phyloP scores from a whole-genome alignment of 169 alveolate genomes.

The Plasmodium billcollinsi region DNA sequence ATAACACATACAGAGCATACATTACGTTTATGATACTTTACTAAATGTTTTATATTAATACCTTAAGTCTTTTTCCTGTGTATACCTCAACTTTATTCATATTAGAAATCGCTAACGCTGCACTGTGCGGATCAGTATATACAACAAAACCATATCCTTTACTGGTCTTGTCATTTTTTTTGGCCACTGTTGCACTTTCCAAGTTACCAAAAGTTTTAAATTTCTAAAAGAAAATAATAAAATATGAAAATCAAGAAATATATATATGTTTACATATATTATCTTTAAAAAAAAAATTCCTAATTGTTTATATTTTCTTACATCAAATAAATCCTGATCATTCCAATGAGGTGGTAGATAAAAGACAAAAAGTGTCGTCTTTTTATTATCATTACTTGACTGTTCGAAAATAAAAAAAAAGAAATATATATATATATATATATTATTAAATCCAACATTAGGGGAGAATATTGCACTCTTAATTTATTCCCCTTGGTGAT shows the following conservation, averaged over 20 bases:
- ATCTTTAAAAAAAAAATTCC: neutral
- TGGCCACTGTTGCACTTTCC: conserved; percentile 75
- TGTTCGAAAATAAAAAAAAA: conserved; percentile 12
- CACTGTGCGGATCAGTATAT: conserved; percentile 90
- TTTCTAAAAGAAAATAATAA: conserved; percentile 15
- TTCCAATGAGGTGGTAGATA: conserved; percentile 94
- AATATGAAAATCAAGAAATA: neutral
- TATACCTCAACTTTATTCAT: conserved; percentile 82
- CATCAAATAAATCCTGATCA: conserved; percentile 86
- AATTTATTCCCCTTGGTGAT: neutral
- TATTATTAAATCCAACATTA: too few species aligned
- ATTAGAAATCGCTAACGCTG: conserved; percentile 89
- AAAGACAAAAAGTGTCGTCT: conserved; percentile 88
- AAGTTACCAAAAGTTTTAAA: conserved; percentile 70
- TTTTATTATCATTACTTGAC: conserved; percentile 55
- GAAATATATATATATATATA: neutral
- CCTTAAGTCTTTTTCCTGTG: conserved; percentile 70
- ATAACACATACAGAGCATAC: neutral
- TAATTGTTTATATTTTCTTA: conserved; percentile 1
- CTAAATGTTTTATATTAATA: conserved; percentile 1
- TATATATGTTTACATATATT: neutral
- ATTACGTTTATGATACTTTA: neutral
- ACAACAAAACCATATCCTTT: conserved; percentile 92
- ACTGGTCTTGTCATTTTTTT: conserved; percentile 74
- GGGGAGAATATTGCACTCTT: neutral